Percentiles rank a stretch among this genome's conserved stretches.
These are phyloP conservation scores for Aspergillus olivimuriae DNA, from an alignment of 495 filamentous ascomycete species.

Conservation along the genomic window DNA sequence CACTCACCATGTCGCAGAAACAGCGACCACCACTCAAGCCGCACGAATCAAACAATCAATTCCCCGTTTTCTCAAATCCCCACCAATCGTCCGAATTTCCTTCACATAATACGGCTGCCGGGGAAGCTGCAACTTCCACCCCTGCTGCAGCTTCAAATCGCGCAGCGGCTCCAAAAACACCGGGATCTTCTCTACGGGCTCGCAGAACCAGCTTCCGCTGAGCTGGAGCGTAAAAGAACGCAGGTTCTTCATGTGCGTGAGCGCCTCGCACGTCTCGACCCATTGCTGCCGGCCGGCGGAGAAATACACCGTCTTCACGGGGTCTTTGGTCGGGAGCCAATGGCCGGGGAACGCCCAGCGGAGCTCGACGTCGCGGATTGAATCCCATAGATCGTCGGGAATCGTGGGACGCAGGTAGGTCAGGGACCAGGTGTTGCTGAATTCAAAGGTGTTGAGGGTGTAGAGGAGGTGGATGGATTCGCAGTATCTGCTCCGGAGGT, in stretches of 20 bases:
- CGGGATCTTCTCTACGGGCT: conserved; percentile 36
- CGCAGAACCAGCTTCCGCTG: conserved; percentile 37
- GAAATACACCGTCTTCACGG: conserved; percentile 39
- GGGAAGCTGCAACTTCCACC: conserved; percentile 32
- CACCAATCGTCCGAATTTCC: conserved; percentile 25
- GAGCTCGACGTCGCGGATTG: conserved; percentile 33
- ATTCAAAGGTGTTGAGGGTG: conserved; percentile 34
- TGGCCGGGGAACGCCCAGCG: conserved; percentile 43
- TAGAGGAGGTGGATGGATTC: conserved; percentile 39
- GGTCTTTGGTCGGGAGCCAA: conserved; percentile 42
- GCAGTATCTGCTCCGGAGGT: conserved; percentile 20
- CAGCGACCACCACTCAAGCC: not conserved
- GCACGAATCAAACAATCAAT: conserved; percentile 14
- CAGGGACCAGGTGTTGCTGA: conserved; percentile 43
- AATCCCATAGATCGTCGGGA: conserved; percentile 24
- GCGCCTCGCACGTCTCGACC: conserved; percentile 33
- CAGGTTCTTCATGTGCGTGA: conserved; percentile 21
- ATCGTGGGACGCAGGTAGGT: conserved; percentile 38
- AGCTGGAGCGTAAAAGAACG: conserved; percentile 33
- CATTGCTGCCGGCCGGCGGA: conserved; percentile 37
- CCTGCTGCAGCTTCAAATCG: conserved; percentile 15
- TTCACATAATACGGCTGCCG: conserved; percentile 33
- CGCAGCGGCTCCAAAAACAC: conserved; percentile 37
- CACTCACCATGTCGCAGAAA: not conserved
- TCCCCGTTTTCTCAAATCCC: conserved; percentile 27